Evolutionary conservation across 768 basidiomycete species (phyloP).

Genomic region (Clitopilus hobsonii): DNA sequence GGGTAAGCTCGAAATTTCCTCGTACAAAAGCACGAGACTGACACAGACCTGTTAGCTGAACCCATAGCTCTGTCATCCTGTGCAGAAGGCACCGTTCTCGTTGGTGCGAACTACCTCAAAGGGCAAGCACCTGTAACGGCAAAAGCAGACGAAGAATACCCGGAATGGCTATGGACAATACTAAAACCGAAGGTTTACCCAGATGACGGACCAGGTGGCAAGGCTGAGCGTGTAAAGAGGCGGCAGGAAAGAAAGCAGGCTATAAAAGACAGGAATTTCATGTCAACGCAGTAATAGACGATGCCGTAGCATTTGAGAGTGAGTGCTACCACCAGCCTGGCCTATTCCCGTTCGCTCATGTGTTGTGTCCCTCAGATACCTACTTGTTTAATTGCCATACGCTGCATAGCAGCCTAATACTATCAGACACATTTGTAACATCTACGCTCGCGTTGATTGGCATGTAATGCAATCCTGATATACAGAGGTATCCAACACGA

Average conservation of each 20-base stretch:
- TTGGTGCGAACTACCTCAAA: slow-evolving; percentile 81
- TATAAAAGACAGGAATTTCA: slow-evolving; percentile 82
- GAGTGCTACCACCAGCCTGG: neutral
- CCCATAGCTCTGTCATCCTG: slow-evolving; percentile 54
- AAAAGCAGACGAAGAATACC: slow-evolving; percentile 78
- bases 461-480: neutral
- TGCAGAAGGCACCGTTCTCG: slow-evolving; percentile 65
- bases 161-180: slow-evolving; percentile 84
- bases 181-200: slow-evolving; percentile 54
- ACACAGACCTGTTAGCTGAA: slow-evolving; percentile 6
- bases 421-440: neutral
- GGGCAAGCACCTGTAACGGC: slow-evolving; percentile 75
- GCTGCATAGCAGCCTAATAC: neutral
- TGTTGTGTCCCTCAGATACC: too few species aligned
- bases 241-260: slow-evolving; percentile 58
- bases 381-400: neutral
- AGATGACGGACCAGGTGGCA: slow-evolving; percentile 74
- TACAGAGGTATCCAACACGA: neutral
- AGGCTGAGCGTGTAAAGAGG: slow-evolving; percentile 52
- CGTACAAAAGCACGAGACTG: neutral
- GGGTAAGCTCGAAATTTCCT: neutral
- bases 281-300: slow-evolving; percentile 65
- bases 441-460: too few species aligned
- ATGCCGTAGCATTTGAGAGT: neutral
- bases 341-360: too few species aligned